These are phyloP conservation scores for Colletotrichum tropicale DNA, from an alignment of 2,329 filamentous ascomycete species.

Conservation along the genomic window DNA sequence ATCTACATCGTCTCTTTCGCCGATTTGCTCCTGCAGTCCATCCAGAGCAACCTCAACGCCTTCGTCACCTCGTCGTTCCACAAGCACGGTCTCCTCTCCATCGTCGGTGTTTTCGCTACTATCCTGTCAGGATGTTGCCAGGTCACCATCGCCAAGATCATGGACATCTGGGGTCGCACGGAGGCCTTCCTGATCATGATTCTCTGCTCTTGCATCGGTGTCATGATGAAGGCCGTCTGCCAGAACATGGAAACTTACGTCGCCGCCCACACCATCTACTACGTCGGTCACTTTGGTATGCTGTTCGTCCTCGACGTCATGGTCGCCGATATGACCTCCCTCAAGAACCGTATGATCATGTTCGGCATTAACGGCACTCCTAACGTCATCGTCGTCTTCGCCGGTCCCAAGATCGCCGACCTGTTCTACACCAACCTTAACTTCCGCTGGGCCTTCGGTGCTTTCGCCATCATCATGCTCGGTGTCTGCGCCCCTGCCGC, in stretches of 20 bases:
- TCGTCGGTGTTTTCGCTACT: slow-evolving; percentile 65
- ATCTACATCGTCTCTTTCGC: slow-evolving; percentile 43
- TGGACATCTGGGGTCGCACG: slow-evolving; percentile 53
- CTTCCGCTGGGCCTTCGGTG: slow-evolving; percentile 60
- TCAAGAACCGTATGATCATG: slow-evolving; percentile 47
- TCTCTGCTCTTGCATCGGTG: slow-evolving; percentile 51
- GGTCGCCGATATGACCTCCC: slow-evolving; percentile 46
- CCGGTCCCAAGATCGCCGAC: slow-evolving; percentile 44
- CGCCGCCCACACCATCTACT: slow-evolving; percentile 68
- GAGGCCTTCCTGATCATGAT: slow-evolving; percentile 49
- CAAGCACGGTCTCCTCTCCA: slow-evolving; percentile 68
- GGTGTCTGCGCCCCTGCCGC: slow-evolving; percentile 44
- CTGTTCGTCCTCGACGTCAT: slow-evolving; percentile 45
- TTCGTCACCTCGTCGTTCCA: slow-evolving; percentile 67
- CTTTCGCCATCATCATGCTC: slow-evolving; percentile 66
- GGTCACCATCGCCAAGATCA: slow-evolving; percentile 50
- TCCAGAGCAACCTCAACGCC: slow-evolving; percentile 40
- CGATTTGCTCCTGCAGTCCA: slow-evolving; percentile 36
- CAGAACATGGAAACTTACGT: slow-evolving; percentile 62
- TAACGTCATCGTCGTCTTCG: slow-evolving; percentile 47
- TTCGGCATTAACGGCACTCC: slow-evolving; percentile 47
- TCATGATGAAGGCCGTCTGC: slow-evolving; percentile 68
- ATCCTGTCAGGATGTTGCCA: slow-evolving; percentile 42
- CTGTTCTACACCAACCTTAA: slow-evolving; percentile 40
- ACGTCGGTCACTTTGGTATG: slow-evolving; percentile 56